Conservation (phyloP, 2,329 filamentous ascomycete genomes). For the Verticillium dahliae region DNA sequence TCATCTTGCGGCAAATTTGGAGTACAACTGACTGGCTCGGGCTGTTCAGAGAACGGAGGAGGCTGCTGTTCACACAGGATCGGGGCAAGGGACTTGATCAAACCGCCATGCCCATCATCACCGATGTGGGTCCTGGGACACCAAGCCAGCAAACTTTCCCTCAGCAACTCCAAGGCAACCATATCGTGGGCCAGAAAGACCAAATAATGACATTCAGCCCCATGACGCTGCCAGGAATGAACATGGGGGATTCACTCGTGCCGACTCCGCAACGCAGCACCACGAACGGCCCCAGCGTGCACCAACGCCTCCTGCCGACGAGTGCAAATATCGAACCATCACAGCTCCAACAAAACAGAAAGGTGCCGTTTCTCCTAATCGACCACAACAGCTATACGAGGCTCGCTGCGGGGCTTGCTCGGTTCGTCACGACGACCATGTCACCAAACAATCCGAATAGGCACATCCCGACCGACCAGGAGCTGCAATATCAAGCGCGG, state of each 20-base stretch:
- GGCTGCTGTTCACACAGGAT: background rate
- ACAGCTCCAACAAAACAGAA: background rate
- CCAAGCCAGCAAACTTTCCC: no score
- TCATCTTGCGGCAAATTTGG: constrained; percentile 3
- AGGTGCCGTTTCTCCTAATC: constrained; percentile 12
- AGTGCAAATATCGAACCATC: no score
- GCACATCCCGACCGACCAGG: no score
- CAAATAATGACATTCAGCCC: no score
- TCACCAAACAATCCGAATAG: constrained; percentile 20
- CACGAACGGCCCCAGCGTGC: no score
- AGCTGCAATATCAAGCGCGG: constrained; percentile 24
- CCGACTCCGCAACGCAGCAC: no score
- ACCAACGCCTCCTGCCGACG: background rate
- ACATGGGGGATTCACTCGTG: no score
- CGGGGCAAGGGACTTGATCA: background rate
- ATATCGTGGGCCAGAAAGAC: no score
- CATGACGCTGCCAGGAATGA: no score
- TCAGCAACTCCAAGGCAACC: no score
- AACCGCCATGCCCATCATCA: no score
- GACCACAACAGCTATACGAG: constrained; percentile 18
- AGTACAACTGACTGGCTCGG: constrained; percentile 3
- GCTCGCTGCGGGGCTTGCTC: constrained; percentile 13
- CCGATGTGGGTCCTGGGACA: no score
- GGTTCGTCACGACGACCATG: constrained; percentile 19
- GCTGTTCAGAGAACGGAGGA: background rate